Percentiles rank a stretch among this genome's conserved stretches.
These are phyloP conservation scores for Psilocybe cyanescens DNA, from an alignment of 768 basidiomycete species.

Conservation along the genomic window DNA sequence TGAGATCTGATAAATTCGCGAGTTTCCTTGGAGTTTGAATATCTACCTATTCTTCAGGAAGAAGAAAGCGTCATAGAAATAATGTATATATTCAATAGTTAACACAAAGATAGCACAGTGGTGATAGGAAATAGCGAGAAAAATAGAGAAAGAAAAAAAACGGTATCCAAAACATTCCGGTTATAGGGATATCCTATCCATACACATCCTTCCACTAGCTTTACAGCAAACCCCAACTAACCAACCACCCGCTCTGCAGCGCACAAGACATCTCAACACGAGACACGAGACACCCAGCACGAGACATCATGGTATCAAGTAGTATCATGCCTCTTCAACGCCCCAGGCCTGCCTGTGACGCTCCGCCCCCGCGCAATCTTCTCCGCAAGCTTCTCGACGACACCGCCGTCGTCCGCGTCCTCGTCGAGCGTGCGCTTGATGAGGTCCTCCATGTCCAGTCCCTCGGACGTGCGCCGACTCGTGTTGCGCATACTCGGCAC, in stretches of 20 bases:
- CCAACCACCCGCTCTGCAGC: background rate
- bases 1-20: background rate
- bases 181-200: background rate
- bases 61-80: background rate
- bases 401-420: constrained; percentile 51
- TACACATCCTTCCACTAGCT: background rate
- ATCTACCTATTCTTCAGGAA: background rate
- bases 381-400: constrained; percentile 67
- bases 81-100: background rate
- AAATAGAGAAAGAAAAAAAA: background rate
- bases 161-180: background rate
- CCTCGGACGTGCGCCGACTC: constrained; percentile 46
- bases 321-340: constrained; percentile 72
- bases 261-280: background rate
- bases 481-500: constrained; percentile 59
- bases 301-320: background rate
- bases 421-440: constrained; percentile 68
- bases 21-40: background rate
- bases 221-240: background rate
- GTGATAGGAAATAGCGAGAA: background rate
- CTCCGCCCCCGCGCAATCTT: constrained; percentile 57
- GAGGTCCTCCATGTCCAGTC: constrained; percentile 64
- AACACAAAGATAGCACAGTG: constrained; percentile 3
- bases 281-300: background rate
- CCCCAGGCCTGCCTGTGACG: constrained; percentile 46